phyloP scores from a whole-genome alignment of 1,284 basidiomycete species.

The Peniophora sp. region DNA sequence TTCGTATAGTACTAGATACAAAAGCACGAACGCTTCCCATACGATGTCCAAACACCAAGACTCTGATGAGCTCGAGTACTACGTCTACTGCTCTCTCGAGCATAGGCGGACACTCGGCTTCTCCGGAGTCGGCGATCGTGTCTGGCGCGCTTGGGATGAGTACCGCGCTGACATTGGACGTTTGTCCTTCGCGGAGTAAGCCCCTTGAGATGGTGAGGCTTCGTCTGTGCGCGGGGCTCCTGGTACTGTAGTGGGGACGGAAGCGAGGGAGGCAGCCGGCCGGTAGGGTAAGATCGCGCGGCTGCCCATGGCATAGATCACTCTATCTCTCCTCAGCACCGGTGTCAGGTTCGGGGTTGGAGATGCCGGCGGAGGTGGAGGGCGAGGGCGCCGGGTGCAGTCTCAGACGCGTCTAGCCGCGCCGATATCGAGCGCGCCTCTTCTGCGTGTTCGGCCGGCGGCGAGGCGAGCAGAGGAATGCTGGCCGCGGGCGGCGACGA shows the following conservation, averaged over 20 bases:
- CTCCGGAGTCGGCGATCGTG: constrained; percentile 80
- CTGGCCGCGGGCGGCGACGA: too few relatives aligned
- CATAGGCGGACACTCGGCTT: constrained; percentile 79
- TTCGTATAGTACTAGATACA: too few relatives aligned
- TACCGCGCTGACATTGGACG: constrained; percentile 67
- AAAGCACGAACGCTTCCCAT: too few relatives aligned
- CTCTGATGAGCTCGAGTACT: constrained; percentile 78
- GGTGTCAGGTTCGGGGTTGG: too few relatives aligned
- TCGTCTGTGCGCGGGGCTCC: constrained; percentile 31
- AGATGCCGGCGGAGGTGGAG: too few relatives aligned
- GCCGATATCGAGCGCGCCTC: too few relatives aligned
- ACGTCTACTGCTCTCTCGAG: constrained; percentile 76
- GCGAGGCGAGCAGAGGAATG: too few relatives aligned
- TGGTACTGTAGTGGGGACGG: not conserved
- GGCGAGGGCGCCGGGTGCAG: too few relatives aligned
- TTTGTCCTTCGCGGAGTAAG: constrained; percentile 25
- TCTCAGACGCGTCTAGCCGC: too few relatives aligned
- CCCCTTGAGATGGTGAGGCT: constrained; percentile 60
- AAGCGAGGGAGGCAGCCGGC: constrained; percentile 8
- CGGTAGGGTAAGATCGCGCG: constrained; percentile 4
- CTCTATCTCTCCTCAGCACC: too few relatives aligned
- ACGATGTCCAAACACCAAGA: too few relatives aligned
- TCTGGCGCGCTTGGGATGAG: constrained; percentile 85
- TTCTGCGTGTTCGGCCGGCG: too few relatives aligned
- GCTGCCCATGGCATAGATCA: not conserved